These are phyloP conservation scores for Vigna trinervia DNA, from an alignment of 306 rosid species.

Conservation along the genomic window DNA sequence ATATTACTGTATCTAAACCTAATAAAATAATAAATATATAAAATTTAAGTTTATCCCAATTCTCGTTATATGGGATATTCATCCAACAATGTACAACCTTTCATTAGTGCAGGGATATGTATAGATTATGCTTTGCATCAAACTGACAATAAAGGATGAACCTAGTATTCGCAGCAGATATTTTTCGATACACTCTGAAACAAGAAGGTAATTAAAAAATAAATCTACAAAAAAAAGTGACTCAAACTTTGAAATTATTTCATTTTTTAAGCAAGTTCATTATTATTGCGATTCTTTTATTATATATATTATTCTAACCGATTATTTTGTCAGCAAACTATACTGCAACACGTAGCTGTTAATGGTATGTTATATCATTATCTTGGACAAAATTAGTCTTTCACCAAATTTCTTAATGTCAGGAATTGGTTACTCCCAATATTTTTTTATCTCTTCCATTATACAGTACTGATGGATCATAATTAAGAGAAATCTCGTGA, in stretches of 20 bases:
- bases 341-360: not conserved
- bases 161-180: slow-evolving; percentile 10
- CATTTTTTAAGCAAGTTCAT: not conserved
- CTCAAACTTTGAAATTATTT: not conserved
- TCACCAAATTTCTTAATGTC: not conserved
- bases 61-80: not conserved
- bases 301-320: not conserved
- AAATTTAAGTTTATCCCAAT: too few species aligned
- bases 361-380: too few species aligned
- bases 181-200: not conserved
- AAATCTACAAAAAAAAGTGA: not conserved
- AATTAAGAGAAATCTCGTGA: not conserved
- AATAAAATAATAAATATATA: too few species aligned
- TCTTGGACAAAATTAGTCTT: slow-evolving; percentile 4
- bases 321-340: not conserved
- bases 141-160: slow-evolving; percentile 6
- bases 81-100: not conserved
- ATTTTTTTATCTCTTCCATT: not conserved
- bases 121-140: not conserved
- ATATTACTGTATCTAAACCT: too few species aligned
- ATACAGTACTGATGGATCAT: not conserved
- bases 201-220: slow-evolving; percentile 21
- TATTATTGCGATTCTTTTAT: not conserved
- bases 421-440: too few species aligned
- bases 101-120: too few species aligned